phyloP scores from a whole-genome alignment of 257 asterid genomes.

The Mentha longifolia region DNA sequence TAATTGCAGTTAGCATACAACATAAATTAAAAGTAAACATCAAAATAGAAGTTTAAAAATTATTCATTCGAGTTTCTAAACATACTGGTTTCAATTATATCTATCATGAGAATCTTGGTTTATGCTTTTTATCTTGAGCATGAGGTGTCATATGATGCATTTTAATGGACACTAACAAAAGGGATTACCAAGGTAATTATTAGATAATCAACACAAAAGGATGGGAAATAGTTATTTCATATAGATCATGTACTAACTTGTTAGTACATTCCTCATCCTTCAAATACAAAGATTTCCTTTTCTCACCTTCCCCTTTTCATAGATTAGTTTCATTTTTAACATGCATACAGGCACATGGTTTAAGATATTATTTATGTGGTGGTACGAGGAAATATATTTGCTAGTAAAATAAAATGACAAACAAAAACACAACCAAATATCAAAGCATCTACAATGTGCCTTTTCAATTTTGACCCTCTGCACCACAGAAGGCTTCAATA shows the following conservation, averaged over 20 bases:
- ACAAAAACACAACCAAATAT: background rate
- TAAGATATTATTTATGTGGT: background rate
- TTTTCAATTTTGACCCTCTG: conserved; percentile 19
- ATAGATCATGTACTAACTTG: conserved; percentile 1
- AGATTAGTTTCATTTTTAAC: conserved; percentile 15
- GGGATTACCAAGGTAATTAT: background rate
- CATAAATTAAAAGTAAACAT: background rate
- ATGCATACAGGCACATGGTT: background rate
- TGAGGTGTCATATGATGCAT: conserved; percentile 1
- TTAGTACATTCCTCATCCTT: conserved; percentile 9
- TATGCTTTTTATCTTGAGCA: conserved; percentile 5
- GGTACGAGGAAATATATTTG: background rate
- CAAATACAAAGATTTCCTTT: background rate
- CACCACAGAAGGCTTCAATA: conserved; percentile 7
- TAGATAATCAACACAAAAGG: background rate
- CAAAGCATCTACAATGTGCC: background rate
- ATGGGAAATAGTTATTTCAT: background rate
- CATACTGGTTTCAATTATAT: background rate
- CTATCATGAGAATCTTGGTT: background rate
- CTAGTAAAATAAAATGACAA: too few relatives aligned
- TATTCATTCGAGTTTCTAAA: background rate
- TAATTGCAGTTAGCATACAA: background rate
- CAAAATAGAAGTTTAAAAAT: background rate
- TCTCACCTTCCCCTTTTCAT: background rate
- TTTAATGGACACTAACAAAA: background rate